phyloP scores from a whole-genome alignment of 768 basidiomycete genomes.

The Porpolomopsis calyptriformis region DNA sequence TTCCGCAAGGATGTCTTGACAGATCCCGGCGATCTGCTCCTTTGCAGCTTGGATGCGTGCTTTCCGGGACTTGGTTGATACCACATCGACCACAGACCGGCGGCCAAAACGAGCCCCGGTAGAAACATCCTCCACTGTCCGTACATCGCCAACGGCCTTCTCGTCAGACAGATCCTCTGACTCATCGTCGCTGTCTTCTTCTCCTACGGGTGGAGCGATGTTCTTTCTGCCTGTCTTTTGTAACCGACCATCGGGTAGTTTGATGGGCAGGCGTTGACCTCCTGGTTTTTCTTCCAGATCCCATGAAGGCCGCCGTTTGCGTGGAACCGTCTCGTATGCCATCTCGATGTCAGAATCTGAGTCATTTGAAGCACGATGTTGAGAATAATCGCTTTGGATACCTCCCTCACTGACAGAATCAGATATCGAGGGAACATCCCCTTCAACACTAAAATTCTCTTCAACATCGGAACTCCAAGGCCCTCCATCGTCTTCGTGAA shows the following conservation, averaged over 20 bases:
- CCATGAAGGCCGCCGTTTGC: slow-evolving; percentile 38
- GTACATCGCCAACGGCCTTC: slow-evolving; percentile 17
- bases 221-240: slow-evolving; percentile 40
- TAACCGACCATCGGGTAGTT: slow-evolving; percentile 71
- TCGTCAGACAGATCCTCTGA: slow-evolving; percentile 26
- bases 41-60: slow-evolving; percentile 68
- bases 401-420: slow-evolving; percentile 21
- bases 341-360: slow-evolving; percentile 58
- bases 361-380: slow-evolving; percentile 13
- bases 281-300: slow-evolving; percentile 37
- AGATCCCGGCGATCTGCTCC: slow-evolving; percentile 88
- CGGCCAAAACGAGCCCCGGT: slow-evolving; percentile 87
- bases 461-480: slow-evolving; percentile 38
- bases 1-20: slow-evolving; percentile 88
- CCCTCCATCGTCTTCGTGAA: slow-evolving; percentile 43
- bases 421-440: slow-evolving; percentile 16
- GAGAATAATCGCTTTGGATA: slow-evolving; percentile 7
- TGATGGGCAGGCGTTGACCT: slow-evolving; percentile 71
- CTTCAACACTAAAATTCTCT: slow-evolving; percentile 33
- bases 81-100: slow-evolving; percentile 61
- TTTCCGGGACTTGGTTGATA: slow-evolving; percentile 55
- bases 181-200: slow-evolving; percentile 20
- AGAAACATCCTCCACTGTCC: slow-evolving; percentile 54
- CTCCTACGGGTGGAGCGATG: slow-evolving; percentile 6
- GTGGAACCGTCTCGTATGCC: slow-evolving; percentile 58